Evolutionary conservation across 2,329 filamentous ascomycete species (phyloP).

Genomic region (Cercospora sp.): DNA sequence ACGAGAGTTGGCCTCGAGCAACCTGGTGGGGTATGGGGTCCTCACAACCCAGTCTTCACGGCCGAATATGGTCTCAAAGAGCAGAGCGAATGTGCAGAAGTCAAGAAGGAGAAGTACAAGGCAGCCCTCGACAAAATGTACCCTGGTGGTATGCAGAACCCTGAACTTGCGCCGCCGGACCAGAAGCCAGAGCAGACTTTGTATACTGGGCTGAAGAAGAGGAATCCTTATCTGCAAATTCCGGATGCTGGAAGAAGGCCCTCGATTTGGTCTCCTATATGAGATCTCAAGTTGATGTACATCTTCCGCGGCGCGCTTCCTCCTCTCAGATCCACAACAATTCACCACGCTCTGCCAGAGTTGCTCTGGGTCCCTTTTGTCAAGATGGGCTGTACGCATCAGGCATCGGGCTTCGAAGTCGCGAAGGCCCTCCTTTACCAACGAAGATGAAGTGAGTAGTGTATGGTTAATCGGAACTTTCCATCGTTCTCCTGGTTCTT

Average conservation of each 20-base stretch:
- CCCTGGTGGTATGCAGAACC: not conserved
- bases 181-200: slow-evolving; percentile 22
- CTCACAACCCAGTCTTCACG: slow-evolving; percentile 71
- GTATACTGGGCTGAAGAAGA: slow-evolving; percentile 21
- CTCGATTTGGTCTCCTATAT: slow-evolving; percentile 11
- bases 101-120: slow-evolving; percentile 7
- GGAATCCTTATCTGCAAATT: slow-evolving; percentile 7
- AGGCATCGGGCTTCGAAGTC: too few relatives aligned
- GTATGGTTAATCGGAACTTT: too few relatives aligned
- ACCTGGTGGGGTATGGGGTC: slow-evolving; percentile 67
- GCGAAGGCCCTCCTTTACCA: too few relatives aligned
- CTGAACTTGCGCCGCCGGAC: not conserved
- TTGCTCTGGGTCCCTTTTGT: too few relatives aligned
- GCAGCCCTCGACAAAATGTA: not conserved
- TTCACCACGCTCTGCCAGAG: too few relatives aligned
- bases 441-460: too few relatives aligned
- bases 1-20: slow-evolving; percentile 79
- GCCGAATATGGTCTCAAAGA: slow-evolving; percentile 11
- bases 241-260: slow-evolving; percentile 6
- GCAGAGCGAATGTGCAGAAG: not conserved
- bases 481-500: too few relatives aligned
- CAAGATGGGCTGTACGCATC: too few relatives aligned
- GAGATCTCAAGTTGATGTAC: not conserved
- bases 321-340: too few relatives aligned
- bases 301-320: too few relatives aligned